These are phyloP conservation scores for Vachellia pachyceras DNA, from an alignment of 306 rosid genomes.

Conservation along the genomic window DNA sequence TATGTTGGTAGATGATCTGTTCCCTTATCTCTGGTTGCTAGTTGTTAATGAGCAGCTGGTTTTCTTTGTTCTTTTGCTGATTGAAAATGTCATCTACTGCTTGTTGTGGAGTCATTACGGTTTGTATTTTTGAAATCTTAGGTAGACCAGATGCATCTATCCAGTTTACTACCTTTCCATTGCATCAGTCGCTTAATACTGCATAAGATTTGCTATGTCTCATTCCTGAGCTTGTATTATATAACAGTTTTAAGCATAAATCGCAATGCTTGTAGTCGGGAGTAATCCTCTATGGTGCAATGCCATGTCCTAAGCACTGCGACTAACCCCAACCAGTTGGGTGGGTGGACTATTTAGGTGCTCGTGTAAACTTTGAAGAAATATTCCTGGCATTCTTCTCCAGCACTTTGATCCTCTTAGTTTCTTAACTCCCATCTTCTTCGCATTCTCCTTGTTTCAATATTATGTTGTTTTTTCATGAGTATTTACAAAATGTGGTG, in stretches of 20 bases:
- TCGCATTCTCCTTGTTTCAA: not conserved
- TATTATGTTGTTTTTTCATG: not conserved
- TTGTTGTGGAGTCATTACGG: not conserved
- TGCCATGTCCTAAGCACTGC: conserved; percentile 1
- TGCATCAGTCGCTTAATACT: not conserved
- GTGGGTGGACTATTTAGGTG: not conserved
- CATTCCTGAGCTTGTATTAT: not conserved
- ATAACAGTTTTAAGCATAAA: conserved; percentile 4
- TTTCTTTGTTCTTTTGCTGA: not conserved
- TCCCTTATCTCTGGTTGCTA: not conserved
- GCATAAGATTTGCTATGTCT: not conserved
- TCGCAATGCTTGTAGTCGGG: conserved; percentile 8
- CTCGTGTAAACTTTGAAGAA: not conserved
- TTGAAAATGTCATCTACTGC: conserved; percentile 1
- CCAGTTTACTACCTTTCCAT: not conserved
- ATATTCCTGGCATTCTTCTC: conserved; percentile 2
- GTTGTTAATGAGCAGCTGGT: not conserved
- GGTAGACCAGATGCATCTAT: conserved; percentile 9
- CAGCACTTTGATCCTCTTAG: not conserved
- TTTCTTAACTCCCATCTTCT: not conserved
- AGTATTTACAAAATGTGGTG: conserved; percentile 2
- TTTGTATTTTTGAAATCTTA: not conserved
- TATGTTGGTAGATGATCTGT: not conserved
- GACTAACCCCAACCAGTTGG: not conserved
- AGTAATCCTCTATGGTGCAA: not conserved